phyloP scores from a whole-genome alignment of 768 basidiomycete species.

The Rossbeevera mucosa region DNA sequence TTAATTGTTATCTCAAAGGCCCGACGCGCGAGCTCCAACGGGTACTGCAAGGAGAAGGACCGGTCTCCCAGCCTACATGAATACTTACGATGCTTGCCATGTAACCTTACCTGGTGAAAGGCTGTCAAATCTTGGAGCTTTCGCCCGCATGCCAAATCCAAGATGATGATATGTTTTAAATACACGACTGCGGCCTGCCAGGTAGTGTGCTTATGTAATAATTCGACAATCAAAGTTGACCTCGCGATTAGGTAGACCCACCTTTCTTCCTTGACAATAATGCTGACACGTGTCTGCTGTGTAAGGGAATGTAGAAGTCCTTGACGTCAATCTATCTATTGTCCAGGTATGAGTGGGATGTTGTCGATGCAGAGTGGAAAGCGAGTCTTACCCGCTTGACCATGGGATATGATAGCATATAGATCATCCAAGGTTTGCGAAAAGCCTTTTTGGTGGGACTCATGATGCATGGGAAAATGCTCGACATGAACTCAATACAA shows the following conservation, averaged over 20 bases:
- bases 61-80: no score
- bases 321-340: constrained; percentile 57
- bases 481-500: constrained; percentile 63
- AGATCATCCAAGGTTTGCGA: constrained; percentile 41
- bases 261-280: constrained; percentile 45
- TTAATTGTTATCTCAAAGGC: no score
- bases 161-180: no score
- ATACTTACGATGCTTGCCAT: no score
- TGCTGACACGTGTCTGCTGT: constrained; percentile 40
- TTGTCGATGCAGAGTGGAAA: background rate
- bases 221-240: no score
- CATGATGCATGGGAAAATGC: constrained; percentile 54
- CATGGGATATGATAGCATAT: constrained; percentile 51
- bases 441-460: constrained; percentile 37
- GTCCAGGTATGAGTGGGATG: background rate
- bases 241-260: constrained; percentile 22
- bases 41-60: no score
- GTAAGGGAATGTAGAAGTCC: constrained; percentile 57
- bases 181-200: no score
- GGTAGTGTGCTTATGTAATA: no score
- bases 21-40: no score
- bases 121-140: no score
- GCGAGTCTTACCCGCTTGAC: constrained; percentile 41
- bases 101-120: no score
- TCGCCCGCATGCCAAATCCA: no score